phyloP scores from a whole-genome alignment of 2,329 filamentous ascomycete species.

The Fusarium duplospermum region DNA sequence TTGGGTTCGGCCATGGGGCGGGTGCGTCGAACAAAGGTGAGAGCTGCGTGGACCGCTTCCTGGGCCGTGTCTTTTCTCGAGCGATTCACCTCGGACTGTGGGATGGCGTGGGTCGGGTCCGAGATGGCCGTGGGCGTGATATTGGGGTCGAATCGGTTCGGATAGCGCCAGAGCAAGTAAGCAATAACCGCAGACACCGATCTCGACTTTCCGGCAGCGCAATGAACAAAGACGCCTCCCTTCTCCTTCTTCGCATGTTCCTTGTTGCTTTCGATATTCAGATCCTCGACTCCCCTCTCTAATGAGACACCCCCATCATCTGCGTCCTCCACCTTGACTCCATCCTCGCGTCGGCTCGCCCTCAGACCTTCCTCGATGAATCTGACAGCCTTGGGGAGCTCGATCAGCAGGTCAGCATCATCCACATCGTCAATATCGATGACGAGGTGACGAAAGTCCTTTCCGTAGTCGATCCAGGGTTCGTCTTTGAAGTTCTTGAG shows the following conservation, averaged over 20 bases:
- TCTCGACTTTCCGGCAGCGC: constrained; percentile 96
- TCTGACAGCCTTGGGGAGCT: constrained; percentile 80
- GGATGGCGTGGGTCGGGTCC: constrained; percentile 19
- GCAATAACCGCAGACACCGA: constrained; percentile 87
- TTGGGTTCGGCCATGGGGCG: constrained; percentile 90
- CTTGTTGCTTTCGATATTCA: constrained; percentile 18
- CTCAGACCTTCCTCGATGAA: constrained; percentile 85
- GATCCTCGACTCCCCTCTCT: constrained; percentile 29
- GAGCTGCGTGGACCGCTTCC: constrained; percentile 68
- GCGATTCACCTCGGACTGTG: constrained; percentile 29
- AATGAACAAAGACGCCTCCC: constrained; percentile 70
- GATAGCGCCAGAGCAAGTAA: constrained; percentile 80
- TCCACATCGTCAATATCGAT: constrained; percentile 93
- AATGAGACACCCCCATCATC: constrained; percentile 36
- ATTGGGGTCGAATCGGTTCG: constrained; percentile 61
- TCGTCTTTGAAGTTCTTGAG: constrained; percentile 61
- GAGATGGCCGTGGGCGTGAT: constrained; percentile 43
- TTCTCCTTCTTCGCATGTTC: constrained; percentile 27
- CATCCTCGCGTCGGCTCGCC: constrained; percentile 21
- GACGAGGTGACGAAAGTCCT: constrained; percentile 76
- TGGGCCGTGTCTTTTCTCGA: constrained; percentile 51
- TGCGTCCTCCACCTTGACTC: constrained; percentile 13
- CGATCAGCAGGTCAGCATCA: constrained; percentile 85
- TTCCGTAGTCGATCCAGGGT: constrained; percentile 60
- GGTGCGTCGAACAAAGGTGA: constrained; percentile 75